Conservation (phyloP, 345 rosid genomes). For the Iberis pinnata region DNA sequence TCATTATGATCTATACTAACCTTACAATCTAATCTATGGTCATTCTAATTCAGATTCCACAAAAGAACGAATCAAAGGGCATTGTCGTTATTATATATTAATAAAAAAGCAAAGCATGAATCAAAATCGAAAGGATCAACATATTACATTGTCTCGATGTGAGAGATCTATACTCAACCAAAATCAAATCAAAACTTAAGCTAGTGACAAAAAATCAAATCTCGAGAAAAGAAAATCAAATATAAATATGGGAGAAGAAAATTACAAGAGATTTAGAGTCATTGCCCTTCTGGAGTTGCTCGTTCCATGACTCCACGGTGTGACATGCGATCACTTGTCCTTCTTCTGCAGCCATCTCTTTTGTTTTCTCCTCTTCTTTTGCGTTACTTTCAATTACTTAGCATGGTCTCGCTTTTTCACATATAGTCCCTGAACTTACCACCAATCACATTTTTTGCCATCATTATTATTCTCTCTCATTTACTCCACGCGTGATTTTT, state of each 20-base stretch:
- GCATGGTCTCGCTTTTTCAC: not conserved
- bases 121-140: no score
- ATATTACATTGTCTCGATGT: no score
- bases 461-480: not conserved
- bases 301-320: slow-evolving; percentile 56
- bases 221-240: not conserved
- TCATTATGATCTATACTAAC: slow-evolving; percentile 1
- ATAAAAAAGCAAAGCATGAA: no score
- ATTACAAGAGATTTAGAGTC: slow-evolving; percentile 65
- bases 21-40: not conserved
- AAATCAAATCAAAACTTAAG: not conserved
- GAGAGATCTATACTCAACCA: slow-evolving; percentile 7
- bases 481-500: slow-evolving; percentile 25
- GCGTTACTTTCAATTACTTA: slow-evolving; percentile 6
- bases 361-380: not conserved
- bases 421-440: slow-evolving; percentile 1
- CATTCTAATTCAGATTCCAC: not conserved
- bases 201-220: not conserved
- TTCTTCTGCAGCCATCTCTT: slow-evolving; percentile 43
- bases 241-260: not conserved
- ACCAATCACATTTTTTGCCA: slow-evolving; percentile 2
- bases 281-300: slow-evolving; percentile 47
- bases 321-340: slow-evolving; percentile 74
- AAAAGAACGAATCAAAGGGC: not conserved
- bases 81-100: no score